Conservation (phyloP, 805 yeast species). For the Sugiyamaella marilandica region DNA sequence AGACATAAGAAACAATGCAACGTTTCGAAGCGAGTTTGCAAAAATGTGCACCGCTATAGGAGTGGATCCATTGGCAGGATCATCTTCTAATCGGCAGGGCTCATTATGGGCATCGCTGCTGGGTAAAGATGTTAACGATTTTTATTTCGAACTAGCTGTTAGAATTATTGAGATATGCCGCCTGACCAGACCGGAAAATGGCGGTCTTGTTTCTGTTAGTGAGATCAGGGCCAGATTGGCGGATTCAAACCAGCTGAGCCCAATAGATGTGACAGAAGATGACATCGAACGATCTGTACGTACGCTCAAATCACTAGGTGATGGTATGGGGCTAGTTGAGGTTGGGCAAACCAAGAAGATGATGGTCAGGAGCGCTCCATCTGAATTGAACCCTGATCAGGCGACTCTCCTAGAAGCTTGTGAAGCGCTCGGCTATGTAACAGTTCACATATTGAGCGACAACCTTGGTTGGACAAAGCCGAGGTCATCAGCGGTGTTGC, state of each 20-base stretch:
- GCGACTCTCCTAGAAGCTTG: slow-evolving; percentile 68
- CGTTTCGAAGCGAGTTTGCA: slow-evolving; percentile 66
- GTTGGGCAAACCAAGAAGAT: slow-evolving; percentile 46
- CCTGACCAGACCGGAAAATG: slow-evolving; percentile 64
- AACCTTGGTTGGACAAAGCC: slow-evolving; percentile 70
- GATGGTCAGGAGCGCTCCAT: slow-evolving; percentile 61
- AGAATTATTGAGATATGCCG: slow-evolving; percentile 73
- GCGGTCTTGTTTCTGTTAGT: slow-evolving; percentile 69
- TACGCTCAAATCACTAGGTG: slow-evolving; percentile 54
- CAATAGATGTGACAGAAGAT: slow-evolving; percentile 34
- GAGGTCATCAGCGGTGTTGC: slow-evolving; percentile 58
- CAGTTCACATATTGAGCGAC: slow-evolving; percentile 57
- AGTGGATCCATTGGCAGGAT: slow-evolving; percentile 65
- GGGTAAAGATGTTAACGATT: slow-evolving; percentile 44
- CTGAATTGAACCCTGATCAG: slow-evolving; percentile 64
- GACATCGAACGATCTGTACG: slow-evolving; percentile 58
- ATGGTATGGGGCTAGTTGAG: slow-evolving; percentile 60
- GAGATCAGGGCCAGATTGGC: slow-evolving; percentile 42
- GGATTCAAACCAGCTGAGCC: slow-evolving; percentile 25
- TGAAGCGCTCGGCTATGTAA: slow-evolving; percentile 70
- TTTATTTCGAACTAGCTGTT: slow-evolving; percentile 62
- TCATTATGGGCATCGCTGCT: slow-evolving; percentile 35
- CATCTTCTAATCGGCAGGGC: slow-evolving; percentile 26
- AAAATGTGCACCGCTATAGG: slow-evolving; percentile 76
- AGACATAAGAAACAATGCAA: slow-evolving; percentile 59